These are phyloP conservation scores for Gossypium ekmanianum DNA, from an alignment of 345 rosid genomes.

Conservation along the genomic window DNA sequence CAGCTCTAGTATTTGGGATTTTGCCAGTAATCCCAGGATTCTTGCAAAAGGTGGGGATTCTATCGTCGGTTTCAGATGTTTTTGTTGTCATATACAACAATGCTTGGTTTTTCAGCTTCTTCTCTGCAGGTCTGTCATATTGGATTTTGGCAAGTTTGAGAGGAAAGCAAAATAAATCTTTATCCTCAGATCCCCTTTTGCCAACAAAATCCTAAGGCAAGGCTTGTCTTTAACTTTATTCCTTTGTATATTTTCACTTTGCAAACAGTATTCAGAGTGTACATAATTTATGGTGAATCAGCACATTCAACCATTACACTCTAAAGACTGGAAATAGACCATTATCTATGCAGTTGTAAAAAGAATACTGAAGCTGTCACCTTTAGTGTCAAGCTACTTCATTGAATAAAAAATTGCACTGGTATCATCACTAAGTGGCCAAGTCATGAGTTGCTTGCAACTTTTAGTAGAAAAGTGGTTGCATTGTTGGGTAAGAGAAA, in stretches of 20 bases:
- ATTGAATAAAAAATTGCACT: not conserved
- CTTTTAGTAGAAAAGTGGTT: not conserved
- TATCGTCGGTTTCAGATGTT: slow-evolving; percentile 33
- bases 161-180: slow-evolving; percentile 30
- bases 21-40: slow-evolving; percentile 86
- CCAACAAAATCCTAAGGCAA: not conserved
- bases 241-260: not conserved
- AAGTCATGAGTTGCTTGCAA: not conserved
- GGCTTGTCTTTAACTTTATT: not conserved
- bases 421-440: not conserved
- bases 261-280: not conserved
- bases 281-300: not conserved
- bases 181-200: slow-evolving; percentile 41
- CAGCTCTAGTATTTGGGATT: slow-evolving; percentile 60
- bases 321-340: not conserved
- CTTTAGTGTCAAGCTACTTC: not conserved
- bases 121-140: slow-evolving; percentile 56
- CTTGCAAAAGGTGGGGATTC: slow-evolving; percentile 58
- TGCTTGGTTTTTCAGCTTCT: slow-evolving; percentile 86
- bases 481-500: not conserved
- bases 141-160: slow-evolving; percentile 44
- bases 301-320: not conserved
- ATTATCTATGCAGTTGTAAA: not conserved
- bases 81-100: slow-evolving; percentile 64
- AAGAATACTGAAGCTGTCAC: not conserved